These are phyloP conservation scores for Solanum sitiens DNA, from an alignment of 257 asterid genomes.

Conservation along the genomic window DNA sequence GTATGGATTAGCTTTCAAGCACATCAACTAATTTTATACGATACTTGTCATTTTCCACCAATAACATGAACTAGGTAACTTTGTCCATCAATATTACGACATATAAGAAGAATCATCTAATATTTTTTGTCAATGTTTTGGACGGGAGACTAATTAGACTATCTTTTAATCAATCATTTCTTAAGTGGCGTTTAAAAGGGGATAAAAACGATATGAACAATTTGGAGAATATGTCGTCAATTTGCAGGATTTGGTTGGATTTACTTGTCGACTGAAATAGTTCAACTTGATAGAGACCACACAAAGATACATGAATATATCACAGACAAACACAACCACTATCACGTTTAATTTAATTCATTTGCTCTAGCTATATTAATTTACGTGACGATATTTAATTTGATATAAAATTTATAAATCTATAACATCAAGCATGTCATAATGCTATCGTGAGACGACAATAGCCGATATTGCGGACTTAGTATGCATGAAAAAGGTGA, in stretches of 20 bases:
- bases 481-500: background rate
- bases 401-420: background rate
- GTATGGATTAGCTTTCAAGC: no score
- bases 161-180: background rate
- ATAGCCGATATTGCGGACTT: background rate
- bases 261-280: background rate
- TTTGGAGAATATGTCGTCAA: background rate
- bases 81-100: background rate
- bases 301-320: background rate
- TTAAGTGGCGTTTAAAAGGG: background rate
- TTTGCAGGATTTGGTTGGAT: background rate
- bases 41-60: fast-evolving
- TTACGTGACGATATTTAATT: background rate
- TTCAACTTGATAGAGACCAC: background rate
- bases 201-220: background rate
- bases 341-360: background rate
- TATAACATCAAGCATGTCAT: background rate
- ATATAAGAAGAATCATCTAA: no score
- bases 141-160: background rate
- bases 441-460: background rate
- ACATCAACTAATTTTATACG: fast-evolving
- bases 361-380: background rate
- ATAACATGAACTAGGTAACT: no score
- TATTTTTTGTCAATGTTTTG: background rate
- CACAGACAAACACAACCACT: background rate